phyloP scores from a whole-genome alignment of 805 yeast genomes.

The Ogataea neopini region DNA sequence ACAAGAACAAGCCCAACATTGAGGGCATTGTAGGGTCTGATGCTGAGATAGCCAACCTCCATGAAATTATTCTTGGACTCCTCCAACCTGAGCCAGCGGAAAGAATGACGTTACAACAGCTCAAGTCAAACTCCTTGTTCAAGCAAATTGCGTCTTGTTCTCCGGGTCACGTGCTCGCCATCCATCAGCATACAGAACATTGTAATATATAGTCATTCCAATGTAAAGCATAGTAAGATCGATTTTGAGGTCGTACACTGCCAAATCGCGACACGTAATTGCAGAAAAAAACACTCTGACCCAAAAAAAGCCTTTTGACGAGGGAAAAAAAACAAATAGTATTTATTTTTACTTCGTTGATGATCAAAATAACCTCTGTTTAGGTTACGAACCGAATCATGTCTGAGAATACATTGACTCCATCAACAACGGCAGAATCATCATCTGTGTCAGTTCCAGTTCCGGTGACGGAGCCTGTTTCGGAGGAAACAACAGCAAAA shows the following conservation, averaged over 20 bases:
- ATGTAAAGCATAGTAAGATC: neutral
- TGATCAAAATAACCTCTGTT: neutral
- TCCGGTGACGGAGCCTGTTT: neutral
- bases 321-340: neutral
- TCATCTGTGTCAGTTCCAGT: neutral
- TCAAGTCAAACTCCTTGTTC: neutral
- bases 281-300: neutral
- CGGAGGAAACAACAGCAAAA: conserved; percentile 1
- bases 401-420: conserved; percentile 3
- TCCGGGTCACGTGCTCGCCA: neutral
- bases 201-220: neutral
- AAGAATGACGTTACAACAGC: neutral
- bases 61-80: neutral
- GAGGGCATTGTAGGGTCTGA: neutral
- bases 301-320: neutral
- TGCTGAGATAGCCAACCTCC: neutral
- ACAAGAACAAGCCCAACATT: conserved; percentile 1
- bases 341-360: neutral
- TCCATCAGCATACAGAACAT: neutral
- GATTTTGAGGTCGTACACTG: conserved; percentile 1
- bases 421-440: neutral
- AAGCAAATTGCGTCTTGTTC: neutral
- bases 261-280: conserved; percentile 7
- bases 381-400: neutral
- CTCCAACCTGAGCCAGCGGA: neutral